Percentiles rank a stretch among this genome's conserved stretches.
Conservation (phyloP, 2,329 filamentous ascomycete species). For the Alternaria tenuissima region DNA sequence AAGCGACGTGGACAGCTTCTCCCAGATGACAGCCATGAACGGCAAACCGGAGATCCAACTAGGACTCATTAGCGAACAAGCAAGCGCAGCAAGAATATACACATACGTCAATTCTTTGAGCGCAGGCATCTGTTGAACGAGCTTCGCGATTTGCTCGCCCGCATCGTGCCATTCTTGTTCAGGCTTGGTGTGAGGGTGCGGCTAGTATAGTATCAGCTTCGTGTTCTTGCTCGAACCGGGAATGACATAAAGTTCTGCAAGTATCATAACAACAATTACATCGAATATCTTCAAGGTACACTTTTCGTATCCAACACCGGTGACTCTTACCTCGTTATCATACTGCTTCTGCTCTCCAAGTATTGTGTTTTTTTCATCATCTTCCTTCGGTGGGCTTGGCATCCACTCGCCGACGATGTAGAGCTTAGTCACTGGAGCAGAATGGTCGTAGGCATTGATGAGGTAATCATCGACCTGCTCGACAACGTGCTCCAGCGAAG, state of each 20-base stretch:
- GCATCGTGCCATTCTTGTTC: slow-evolving; percentile 30
- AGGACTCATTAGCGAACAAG: neutral
- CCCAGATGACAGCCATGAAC: slow-evolving; percentile 35
- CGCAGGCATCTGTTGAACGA: slow-evolving; percentile 31
- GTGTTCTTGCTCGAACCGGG: neutral
- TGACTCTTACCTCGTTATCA: neutral
- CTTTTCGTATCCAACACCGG: neutral
- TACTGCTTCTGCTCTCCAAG: neutral
- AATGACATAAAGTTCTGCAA: neutral
- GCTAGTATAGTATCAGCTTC: slow-evolving; percentile 4
- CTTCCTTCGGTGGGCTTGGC: neutral
- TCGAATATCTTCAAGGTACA: neutral
- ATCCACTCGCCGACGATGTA: slow-evolving; percentile 40
- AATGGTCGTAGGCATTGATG: neutral
- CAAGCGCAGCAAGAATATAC: neutral
- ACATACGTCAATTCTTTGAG: slow-evolving; percentile 44
- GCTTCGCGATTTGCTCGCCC: slow-evolving; percentile 21
- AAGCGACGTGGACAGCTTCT: slow-evolving; percentile 29
- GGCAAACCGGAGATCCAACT: slow-evolving; percentile 43
- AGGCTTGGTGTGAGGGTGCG: neutral
- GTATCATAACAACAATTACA: neutral
- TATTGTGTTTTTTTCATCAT: neutral
- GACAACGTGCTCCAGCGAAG: slow-evolving; percentile 21
- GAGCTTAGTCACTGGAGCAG: slow-evolving; percentile 27
- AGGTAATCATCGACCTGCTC: slow-evolving; percentile 16